Conservation (phyloP, 257 asterid species). For the Fraxinus excelsior region DNA sequence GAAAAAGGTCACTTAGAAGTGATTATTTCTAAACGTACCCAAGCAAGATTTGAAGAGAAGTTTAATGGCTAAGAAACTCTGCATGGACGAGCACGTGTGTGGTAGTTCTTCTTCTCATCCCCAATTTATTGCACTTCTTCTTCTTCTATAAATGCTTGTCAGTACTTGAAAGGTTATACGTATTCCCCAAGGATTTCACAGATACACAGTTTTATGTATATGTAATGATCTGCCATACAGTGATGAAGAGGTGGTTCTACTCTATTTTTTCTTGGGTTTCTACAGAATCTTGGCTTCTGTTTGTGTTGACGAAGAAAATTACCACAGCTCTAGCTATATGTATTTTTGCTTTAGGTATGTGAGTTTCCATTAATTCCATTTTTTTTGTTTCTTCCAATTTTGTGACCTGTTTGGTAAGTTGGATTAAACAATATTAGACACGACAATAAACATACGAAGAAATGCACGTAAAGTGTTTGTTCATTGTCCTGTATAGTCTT, state of each 20-base stretch:
- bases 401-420: no score
- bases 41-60: not conserved
- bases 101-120: constrained; percentile 29
- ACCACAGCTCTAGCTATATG: constrained; percentile 54
- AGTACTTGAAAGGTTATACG: not conserved
- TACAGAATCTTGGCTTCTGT: constrained; percentile 34
- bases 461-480: not conserved
- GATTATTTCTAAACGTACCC: no score
- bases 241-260: constrained; percentile 38
- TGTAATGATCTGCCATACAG: constrained; percentile 29
- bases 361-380: not conserved
- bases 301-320: constrained; percentile 37
- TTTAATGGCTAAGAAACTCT: constrained; percentile 5
- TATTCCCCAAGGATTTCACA: not conserved
- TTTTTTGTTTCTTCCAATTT: not conserved
- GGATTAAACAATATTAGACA: not conserved
- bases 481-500: not conserved
- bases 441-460: not conserved
- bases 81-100: constrained; percentile 49
- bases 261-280: constrained; percentile 34
- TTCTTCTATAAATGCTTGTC: constrained; percentile 34
- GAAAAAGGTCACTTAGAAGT: no score
- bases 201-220: not conserved
- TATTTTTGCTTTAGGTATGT: constrained; percentile 64
- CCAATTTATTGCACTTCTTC: constrained; percentile 34